phyloP scores from a whole-genome alignment of 148 eudicot genomes.

The Euryodendron excelsum region DNA sequence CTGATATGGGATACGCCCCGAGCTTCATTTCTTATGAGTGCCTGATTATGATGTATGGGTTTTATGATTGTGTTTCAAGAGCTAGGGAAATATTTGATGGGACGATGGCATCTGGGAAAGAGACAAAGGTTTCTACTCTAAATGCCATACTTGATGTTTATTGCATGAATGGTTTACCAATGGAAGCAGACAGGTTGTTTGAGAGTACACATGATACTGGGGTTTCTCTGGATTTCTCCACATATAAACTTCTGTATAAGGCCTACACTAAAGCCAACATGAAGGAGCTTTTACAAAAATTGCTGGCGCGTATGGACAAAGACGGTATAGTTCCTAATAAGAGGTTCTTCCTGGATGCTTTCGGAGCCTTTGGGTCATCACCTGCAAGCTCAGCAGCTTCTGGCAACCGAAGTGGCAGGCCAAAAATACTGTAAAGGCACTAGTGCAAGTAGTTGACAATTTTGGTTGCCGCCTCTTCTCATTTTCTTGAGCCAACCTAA shows the following conservation, averaged over 20 bases:
- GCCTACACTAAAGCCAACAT: conserved; percentile 82
- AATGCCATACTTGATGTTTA: conserved; percentile 92
- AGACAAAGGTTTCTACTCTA: conserved; percentile 69
- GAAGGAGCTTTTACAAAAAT: conserved; percentile 64
- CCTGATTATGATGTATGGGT: conserved; percentile 80
- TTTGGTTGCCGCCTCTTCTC: background rate
- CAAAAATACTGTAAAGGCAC: conserved; percentile 10
- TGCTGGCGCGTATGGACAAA: conserved; percentile 62
- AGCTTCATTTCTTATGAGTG: conserved; percentile 80
- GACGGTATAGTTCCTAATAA: conserved; percentile 60
- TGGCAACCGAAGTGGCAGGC: conserved; percentile 17
- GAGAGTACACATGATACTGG: conserved; percentile 49
- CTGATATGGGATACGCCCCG: conserved; percentile 63
- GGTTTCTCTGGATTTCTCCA: conserved; percentile 53
- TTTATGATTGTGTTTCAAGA: conserved; percentile 64
- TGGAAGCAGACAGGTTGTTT: conserved; percentile 70
- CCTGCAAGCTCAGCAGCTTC: conserved; percentile 27
- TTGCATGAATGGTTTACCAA: conserved; percentile 70
- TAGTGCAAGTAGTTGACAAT: background rate
- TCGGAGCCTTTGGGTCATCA: conserved; percentile 71
- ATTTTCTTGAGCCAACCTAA: background rate
- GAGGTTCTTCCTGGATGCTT: conserved; percentile 69
- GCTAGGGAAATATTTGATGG: conserved; percentile 75
- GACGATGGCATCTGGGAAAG: conserved; percentile 49
- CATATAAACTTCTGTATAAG: conserved; percentile 86